Conservation (phyloP, 1,284 basidiomycete species). For the Leccinum pallidistipes region DNA sequence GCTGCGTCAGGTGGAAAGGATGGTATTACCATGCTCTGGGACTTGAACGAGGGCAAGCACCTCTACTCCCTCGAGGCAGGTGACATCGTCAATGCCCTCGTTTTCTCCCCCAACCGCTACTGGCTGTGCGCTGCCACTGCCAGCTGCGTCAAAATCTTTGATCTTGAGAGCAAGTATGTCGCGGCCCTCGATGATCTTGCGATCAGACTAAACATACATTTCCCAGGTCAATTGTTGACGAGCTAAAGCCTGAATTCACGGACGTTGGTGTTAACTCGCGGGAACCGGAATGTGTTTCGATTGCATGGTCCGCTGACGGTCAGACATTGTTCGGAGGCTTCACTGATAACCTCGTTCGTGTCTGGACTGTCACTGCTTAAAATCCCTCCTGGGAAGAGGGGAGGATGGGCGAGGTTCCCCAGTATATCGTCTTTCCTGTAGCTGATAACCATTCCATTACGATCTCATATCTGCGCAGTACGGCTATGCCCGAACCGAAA, state of each 20-base stretch:
- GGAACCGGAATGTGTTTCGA: slow-evolving; percentile 95
- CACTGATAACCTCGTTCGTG: slow-evolving; percentile 89
- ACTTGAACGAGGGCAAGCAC: slow-evolving; percentile 99
- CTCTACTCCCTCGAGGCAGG: slow-evolving; percentile 99
- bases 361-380: slow-evolving; percentile 88
- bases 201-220: slow-evolving; percentile 9
- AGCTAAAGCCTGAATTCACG: slow-evolving; percentile 93
- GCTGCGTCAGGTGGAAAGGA: slow-evolving; percentile 99
- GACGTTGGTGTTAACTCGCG: slow-evolving; percentile 78
- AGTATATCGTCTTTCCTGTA: slow-evolving; percentile 28
- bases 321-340: slow-evolving; percentile 97
- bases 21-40: slow-evolving; percentile 99
- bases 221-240: slow-evolving; percentile 92
- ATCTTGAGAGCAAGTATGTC: slow-evolving; percentile 94
- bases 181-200: background rate
- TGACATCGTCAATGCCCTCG: slow-evolving; percentile 98
- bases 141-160: slow-evolving; percentile 99
- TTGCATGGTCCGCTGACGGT: slow-evolving; percentile 98
- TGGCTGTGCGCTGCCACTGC: slow-evolving; percentile 99
- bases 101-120: slow-evolving; percentile 99
- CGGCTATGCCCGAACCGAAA: background rate
- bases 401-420: slow-evolving; percentile 12
- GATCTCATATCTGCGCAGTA: slow-evolving; percentile 11
- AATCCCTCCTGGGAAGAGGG: slow-evolving; percentile 36
- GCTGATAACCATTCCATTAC: slow-evolving; percentile 23